Evolutionary conservation across 164 flowering plant species (phyloP).

Genomic region (Taxillus chinensis): DNA sequence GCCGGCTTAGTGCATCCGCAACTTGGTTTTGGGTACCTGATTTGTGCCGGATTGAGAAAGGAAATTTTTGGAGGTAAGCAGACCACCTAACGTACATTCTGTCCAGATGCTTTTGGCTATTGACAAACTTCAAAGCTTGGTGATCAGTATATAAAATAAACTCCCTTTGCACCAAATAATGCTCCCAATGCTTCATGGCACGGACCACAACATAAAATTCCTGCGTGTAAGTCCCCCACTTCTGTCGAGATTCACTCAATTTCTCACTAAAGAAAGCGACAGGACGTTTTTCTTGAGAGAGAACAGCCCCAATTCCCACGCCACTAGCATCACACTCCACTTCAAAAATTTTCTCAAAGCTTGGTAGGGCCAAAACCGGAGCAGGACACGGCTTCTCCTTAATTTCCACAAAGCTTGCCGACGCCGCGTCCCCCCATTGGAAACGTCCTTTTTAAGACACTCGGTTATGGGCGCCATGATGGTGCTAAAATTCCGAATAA

Average conservation of each 20-base stretch:
- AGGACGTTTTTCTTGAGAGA: background rate
- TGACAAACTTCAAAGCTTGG: background rate
- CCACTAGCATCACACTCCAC: background rate
- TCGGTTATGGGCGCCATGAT: background rate
- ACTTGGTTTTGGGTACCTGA: background rate
- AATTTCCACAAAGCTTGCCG: background rate
- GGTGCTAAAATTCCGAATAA: background rate
- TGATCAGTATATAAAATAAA: conserved; percentile 1
- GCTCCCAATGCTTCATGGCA: background rate
- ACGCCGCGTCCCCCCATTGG: background rate
- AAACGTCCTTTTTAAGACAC: background rate
- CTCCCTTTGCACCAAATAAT: background rate
- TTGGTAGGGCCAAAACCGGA: background rate
- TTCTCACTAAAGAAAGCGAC: background rate
- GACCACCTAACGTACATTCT: background rate
- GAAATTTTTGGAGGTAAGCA: background rate
- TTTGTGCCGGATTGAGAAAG: background rate
- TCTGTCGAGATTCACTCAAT: background rate
- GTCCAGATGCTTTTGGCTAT: background rate
- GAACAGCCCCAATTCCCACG: background rate
- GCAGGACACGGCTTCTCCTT: background rate
- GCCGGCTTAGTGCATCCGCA: background rate
- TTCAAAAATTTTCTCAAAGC: conserved; percentile 1
- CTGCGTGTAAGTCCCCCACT: background rate
- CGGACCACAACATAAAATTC: conserved; percentile 1